Base-by-base conservation (phyloP, 2,329 filamentous ascomycete genomes). In the Nigrospora oryzae region DNA sequence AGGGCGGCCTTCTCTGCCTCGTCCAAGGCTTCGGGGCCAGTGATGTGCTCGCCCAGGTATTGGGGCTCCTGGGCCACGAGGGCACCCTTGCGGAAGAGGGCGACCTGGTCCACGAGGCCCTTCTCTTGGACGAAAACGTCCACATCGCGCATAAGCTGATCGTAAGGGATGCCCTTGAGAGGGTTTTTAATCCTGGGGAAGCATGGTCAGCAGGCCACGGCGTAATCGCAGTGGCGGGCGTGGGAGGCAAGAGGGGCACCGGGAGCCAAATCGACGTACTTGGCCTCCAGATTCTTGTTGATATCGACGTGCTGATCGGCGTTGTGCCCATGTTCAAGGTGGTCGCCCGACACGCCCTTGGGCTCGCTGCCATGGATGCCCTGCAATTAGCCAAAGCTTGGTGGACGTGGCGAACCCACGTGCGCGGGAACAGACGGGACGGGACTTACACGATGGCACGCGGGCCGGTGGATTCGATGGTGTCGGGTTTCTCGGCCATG, bases 1-100 rank as follows among this genome's bases (percentile, higher is more conserved):
- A 91, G 70, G 12, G 69, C 71, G 16, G 71, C 65, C 46, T 81
- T 75, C 56, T 86, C 83, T 1, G 69, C 67, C 14, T 81, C 71
- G 44, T 71, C 65, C 2, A 90, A 71, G 11, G 77, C 74, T 42
- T 76, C 66, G 43, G 76, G 66, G 51, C 75, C 74, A 4, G 61
- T 64, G 36, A 89, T 71, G 32, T 72, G 67, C 46, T 86, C 82
- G 58, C 75, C 46, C 28, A 68, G 86, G 30, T 71, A 69, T 10
- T 67, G 66, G 0, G 84, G 84, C 52, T 83, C 79, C 59, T 87
- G 84, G 3, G 86, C 86, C 15, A 89, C 75, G 11, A 91, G 70
- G 4, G 86, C 87, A 32, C 84, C 86, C 54, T 83, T 83, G 42
- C 75, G 70, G 42, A 89, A 70, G 14, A 84, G 57, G 4, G 68